Percentiles rank a stretch among this genome's conserved stretches.
Evolutionary conservation across 352 stramenopile species (phyloP).

Genomic region (Nothophytophthora sp.): DNA sequence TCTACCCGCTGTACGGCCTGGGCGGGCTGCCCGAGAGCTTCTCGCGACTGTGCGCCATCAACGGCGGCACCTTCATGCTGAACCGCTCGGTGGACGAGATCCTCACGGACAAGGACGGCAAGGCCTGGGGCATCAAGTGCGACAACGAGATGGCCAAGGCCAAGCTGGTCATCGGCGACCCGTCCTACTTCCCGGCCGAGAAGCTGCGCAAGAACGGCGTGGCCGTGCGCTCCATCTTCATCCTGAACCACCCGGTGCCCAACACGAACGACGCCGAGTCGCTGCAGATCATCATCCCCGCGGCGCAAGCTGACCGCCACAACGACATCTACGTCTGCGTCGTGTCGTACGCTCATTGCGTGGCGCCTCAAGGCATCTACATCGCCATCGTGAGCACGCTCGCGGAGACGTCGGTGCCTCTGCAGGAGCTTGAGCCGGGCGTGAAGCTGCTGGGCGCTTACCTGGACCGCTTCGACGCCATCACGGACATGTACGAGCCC

Average conservation of each 20-base stretch:
- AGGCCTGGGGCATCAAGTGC: constrained; percentile 92
- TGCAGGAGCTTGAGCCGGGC: constrained; percentile 94
- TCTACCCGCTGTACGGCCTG: constrained; percentile 99
- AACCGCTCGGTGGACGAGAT: constrained; percentile 96
- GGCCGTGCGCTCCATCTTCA: constrained; percentile 98
- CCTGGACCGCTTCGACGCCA: constrained; percentile 96
- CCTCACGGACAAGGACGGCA: constrained; percentile 92
- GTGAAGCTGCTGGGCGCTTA: constrained; percentile 97
- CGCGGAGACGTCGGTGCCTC: constrained; percentile 95
- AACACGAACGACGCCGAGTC: constrained; percentile 97
- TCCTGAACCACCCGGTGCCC: constrained; percentile 98
- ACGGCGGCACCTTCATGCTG: constrained; percentile 99
- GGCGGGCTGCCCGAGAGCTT: constrained; percentile 98
- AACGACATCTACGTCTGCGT: constrained; percentile 99
- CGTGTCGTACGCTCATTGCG: constrained; percentile 94
- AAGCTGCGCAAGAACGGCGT: constrained; percentile 94
- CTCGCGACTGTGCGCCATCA: constrained; percentile 98
- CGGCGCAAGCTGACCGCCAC: constrained; percentile 92
- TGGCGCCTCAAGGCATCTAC: constrained; percentile 97
- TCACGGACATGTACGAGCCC: constrained; percentile 96
- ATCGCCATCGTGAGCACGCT: constrained; percentile 99
- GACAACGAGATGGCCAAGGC: constrained; percentile 97
- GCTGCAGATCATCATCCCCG: constrained; percentile 99
- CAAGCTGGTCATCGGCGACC: constrained; percentile 98
- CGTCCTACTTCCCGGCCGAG: constrained; percentile 96